phyloP scores from a whole-genome alignment of 2,329 filamentous ascomycete genomes.

The Aphanocladium album region DNA sequence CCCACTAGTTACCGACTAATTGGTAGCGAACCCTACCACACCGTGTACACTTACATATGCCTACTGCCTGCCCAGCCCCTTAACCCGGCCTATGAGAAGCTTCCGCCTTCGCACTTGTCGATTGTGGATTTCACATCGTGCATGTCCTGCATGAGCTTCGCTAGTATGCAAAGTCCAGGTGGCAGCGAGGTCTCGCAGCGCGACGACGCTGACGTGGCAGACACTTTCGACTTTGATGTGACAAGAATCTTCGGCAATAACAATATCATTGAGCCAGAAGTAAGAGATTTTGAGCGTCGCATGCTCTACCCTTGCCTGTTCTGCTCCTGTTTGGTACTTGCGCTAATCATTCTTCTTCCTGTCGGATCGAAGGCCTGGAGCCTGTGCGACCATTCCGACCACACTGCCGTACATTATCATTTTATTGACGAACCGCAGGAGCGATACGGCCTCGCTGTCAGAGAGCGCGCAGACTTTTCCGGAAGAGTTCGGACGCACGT shows the following conservation, averaged over 20 bases:
- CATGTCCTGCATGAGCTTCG: background rate
- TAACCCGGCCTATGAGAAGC: background rate
- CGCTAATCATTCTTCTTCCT: background rate
- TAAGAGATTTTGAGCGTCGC: background rate
- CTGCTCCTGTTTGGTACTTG: background rate
- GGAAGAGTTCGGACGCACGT: slow-evolving; percentile 40
- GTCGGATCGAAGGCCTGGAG: background rate
- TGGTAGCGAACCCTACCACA: background rate
- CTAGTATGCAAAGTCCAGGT: background rate
- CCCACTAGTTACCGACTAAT: background rate
- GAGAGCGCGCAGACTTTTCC: slow-evolving; percentile 37
- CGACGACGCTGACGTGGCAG: background rate
- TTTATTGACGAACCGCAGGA: background rate
- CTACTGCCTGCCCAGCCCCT: background rate
- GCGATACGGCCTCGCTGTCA: slow-evolving; percentile 26
- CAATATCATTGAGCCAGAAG: background rate
- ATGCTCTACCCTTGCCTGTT: background rate
- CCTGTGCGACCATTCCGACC: background rate
- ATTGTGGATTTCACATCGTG: background rate
- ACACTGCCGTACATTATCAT: background rate
- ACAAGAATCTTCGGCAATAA: background rate
- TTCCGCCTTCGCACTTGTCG: background rate
- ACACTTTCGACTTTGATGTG: background rate
- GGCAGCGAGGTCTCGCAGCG: background rate
- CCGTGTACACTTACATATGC: background rate